phyloP scores from a whole-genome alignment of 805 yeast species.

The Zygosaccharomyces bisporus region DNA sequence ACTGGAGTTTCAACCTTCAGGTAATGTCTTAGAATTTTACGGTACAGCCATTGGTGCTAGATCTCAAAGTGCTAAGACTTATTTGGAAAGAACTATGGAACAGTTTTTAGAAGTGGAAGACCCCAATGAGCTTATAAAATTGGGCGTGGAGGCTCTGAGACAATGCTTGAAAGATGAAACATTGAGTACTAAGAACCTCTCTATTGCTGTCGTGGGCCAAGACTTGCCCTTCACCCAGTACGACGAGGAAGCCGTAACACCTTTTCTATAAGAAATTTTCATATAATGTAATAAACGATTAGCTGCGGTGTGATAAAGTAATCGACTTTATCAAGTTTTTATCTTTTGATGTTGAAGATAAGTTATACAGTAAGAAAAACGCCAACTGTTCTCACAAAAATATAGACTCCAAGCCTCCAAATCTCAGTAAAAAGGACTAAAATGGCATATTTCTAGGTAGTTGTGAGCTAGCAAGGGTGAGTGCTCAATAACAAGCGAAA shows the following conservation, averaged over 20 bases:
- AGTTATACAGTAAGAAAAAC: too few relatives aligned
- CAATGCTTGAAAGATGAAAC: slow-evolving; percentile 96
- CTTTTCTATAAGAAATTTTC: slow-evolving; percentile 30
- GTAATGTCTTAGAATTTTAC: slow-evolving; percentile 82
- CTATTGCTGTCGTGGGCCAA: slow-evolving; percentile 88
- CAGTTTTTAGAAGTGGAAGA: slow-evolving; percentile 54
- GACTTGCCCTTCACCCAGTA: slow-evolving; percentile 69
- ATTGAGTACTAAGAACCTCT: slow-evolving; percentile 75
- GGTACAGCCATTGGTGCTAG: slow-evolving; percentile 98
- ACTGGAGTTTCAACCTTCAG: slow-evolving; percentile 94
- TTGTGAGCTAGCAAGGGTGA: too few relatives aligned
- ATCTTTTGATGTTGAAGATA: too few relatives aligned
- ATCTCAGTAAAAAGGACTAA: too few relatives aligned
- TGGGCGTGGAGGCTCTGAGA: slow-evolving; percentile 85
- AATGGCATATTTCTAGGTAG: too few relatives aligned
- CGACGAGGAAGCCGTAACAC: slow-evolving; percentile 76
- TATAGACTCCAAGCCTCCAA: too few relatives aligned
- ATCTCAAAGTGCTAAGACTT: slow-evolving; percentile 97
- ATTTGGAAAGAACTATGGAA: slow-evolving; percentile 80
- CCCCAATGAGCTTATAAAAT: slow-evolving; percentile 72
- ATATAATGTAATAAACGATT: slow-evolving; percentile 7
- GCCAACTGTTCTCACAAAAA: too few relatives aligned
- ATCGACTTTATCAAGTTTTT: too few relatives aligned
- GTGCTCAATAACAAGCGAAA: too few relatives aligned
- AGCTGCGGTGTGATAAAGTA: slow-evolving; percentile 1